Base-by-base conservation (phyloP, 164 flowering plant genomes). In the Echeveria elegans region DNA sequence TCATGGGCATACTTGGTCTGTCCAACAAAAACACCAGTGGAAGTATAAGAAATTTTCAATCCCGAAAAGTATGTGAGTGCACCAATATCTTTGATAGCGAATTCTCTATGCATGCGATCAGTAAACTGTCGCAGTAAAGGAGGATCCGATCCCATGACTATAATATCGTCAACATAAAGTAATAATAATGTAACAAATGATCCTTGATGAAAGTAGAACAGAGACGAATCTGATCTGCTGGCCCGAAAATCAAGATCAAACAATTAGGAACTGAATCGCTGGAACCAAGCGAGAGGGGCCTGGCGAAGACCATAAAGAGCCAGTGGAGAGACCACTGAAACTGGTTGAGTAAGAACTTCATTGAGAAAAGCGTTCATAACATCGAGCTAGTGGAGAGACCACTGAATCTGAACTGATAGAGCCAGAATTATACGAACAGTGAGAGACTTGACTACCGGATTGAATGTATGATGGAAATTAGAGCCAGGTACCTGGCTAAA, bases 1-100 rank as follows among this genome's bases (percentile, higher is more conserved):
- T 74, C 68, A 1, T 4, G 0, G 5, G 71, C 63, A 30, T 70
- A 70, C 12, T 71, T 47, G 14, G 23, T 30, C 62, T 70, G 70
- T 1, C 68, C 15, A 0, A 74, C n/a, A 15, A 70, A 28, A 7
- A 71, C 23, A 19, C 73, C 65, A 41, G 16, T 9, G 8, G 26
- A 5, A 15, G 38, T 26, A 1, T 9, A 23, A 0, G 31, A 11
- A 16, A 50, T 67, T 10, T 73, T 67, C 37, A 73, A 15, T 0
- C 76, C 73, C 26, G 70, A 52, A 40, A 73, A 73, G 28, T 66
- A 50, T 11, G 23, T 23, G 12, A 66, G 1, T 1, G 21, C 24
- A 26, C 58, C 58, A 32, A 34, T 3, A 34, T 34, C 37, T 34
- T 34, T 34, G 7, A 34, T 34, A 7, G 37, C 37, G 7, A 34